A percentile compares a stretch with the other conserved stretches of the same genome.
Evolutionary conservation across 1,284 basidiomycete genomes (phyloP).

Genomic region (Pholiota adiposa): DNA sequence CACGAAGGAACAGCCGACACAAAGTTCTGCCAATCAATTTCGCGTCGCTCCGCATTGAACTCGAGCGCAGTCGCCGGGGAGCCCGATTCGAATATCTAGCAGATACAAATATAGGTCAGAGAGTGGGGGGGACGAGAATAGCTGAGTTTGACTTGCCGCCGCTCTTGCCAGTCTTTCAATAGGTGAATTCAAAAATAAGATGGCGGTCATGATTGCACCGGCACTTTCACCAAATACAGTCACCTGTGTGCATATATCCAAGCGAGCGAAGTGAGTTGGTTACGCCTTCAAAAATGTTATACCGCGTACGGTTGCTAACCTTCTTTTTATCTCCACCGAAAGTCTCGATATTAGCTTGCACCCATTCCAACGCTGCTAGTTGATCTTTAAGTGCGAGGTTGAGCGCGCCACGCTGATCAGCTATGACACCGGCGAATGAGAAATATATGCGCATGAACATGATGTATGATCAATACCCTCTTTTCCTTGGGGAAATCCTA

Average conservation of each 20-base stretch:
- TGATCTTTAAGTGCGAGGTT: slow-evolving; percentile 50
- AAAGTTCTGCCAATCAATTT: slow-evolving; percentile 46
- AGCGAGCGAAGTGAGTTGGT: neutral
- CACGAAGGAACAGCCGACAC: slow-evolving; percentile 43
- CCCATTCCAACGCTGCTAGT: slow-evolving; percentile 46
- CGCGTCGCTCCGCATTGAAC: slow-evolving; percentile 35
- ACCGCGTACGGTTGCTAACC: slow-evolving; percentile 24
- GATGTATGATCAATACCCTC: slow-evolving; percentile 37
- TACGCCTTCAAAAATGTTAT: neutral
- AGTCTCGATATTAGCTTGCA: slow-evolving; percentile 44
- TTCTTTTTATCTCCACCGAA: slow-evolving; percentile 53
- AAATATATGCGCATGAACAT: neutral
- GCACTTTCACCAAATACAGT: slow-evolving; percentile 61
- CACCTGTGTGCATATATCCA: slow-evolving; percentile 34
- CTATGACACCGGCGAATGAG: neutral
- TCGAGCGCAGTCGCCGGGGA: slow-evolving; percentile 34
- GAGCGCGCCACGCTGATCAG: slow-evolving; percentile 30
- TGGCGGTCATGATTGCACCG: slow-evolving; percentile 48
- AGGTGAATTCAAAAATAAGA: slow-evolving; percentile 46
- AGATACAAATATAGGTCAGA: neutral
- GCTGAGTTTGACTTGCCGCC: slow-evolving; percentile 38
- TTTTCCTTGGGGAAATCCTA: slow-evolving; percentile 54
- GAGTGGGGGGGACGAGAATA: neutral
- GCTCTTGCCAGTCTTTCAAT: slow-evolving; percentile 44
- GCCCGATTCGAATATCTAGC: slow-evolving; percentile 52